Base-by-base conservation (phyloP, 2,329 filamentous ascomycete genomes). In the Sporothrix globosa region DNA sequence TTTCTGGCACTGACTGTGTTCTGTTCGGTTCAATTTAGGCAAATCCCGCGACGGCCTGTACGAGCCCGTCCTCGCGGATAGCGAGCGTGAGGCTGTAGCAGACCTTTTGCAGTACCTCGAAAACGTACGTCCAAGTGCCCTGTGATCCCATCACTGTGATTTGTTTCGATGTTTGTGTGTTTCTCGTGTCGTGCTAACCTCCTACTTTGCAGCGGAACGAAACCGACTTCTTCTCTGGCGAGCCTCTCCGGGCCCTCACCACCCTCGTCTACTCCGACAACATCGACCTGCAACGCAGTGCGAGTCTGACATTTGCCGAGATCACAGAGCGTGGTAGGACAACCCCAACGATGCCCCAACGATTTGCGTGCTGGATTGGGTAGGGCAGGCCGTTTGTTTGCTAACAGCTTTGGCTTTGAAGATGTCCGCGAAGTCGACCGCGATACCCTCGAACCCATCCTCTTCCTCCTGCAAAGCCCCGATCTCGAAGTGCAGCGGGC, bases 191-290 rank as follows among this genome's bases (percentile, higher is more conserved):
- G 9, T 54, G 34, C 50, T 60, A 60, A 67, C 48, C 5, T 44
- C 41, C 41, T 13, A 11, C 0, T 34, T 9, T 17, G 72, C 39
- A 97, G 96, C 91, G 96, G 79, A 91, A 90, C 78, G 96, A 99
- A 81, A 98, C 94, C 77, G 95, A 99, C 81, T 99, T 99, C 88
- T 99, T 99, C 82, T 91, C 92, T 50, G 96, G 96, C 81, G 94
- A 97, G 78, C 96, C 96, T 60, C 88, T 99, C 71, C 91, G 92
- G 81, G 95, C 96, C 60, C 84, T 99, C 70, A 97, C 93, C 81
- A 99, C 95, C 14, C 87, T 99, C 34, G 96, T 99, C 71, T 99
- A 97, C 80, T 99, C 96, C 71, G 94, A 98, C 81, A 99, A 99
- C 83, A 94, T 99, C 79, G 96, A 99, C 80, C 86, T 99, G 68